phyloP scores from a whole-genome alignment of 108 stramenopile genomes.

The Cyclotella distinguenda region DNA sequence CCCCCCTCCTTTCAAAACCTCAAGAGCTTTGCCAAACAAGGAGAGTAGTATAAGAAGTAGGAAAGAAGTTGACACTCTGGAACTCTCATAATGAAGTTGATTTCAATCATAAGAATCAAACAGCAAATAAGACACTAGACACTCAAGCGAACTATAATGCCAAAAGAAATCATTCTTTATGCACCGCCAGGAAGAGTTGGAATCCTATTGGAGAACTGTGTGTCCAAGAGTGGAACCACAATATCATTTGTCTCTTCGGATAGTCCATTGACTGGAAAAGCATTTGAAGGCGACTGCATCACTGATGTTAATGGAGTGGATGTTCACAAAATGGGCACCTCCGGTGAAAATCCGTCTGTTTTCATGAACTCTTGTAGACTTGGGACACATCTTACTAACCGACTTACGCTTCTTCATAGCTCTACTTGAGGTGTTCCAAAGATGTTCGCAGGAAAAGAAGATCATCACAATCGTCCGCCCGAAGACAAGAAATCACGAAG shows the following conservation, averaged over 20 bases:
- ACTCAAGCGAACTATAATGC: no score
- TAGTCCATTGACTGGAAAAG: constrained; percentile 5
- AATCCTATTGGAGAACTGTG: background rate
- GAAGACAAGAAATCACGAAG: background rate
- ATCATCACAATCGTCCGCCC: background rate
- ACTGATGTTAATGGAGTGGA: background rate
- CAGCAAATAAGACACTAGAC: no score
- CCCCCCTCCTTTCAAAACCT: no score
- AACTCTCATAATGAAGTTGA: no score
- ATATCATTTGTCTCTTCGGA: background rate
- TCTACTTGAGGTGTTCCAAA: constrained; percentile 1
- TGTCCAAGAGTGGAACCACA: background rate
- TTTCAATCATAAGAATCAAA: no score
- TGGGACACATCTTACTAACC: background rate
- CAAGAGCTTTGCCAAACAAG: no score
- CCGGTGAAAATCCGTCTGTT: no score
- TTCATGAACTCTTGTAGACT: no score
- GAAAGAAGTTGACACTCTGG: no score
- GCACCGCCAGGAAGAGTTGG: background rate
- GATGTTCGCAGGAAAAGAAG: background rate
- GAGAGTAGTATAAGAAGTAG: no score
- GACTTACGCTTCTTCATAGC: background rate
- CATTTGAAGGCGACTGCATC: background rate
- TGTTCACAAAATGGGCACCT: constrained; percentile 6
- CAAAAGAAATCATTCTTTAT: background rate